Evolutionary conservation across 2,329 filamentous ascomycete genomes (phyloP).

Genomic region (Aureobasidium sp.): DNA sequence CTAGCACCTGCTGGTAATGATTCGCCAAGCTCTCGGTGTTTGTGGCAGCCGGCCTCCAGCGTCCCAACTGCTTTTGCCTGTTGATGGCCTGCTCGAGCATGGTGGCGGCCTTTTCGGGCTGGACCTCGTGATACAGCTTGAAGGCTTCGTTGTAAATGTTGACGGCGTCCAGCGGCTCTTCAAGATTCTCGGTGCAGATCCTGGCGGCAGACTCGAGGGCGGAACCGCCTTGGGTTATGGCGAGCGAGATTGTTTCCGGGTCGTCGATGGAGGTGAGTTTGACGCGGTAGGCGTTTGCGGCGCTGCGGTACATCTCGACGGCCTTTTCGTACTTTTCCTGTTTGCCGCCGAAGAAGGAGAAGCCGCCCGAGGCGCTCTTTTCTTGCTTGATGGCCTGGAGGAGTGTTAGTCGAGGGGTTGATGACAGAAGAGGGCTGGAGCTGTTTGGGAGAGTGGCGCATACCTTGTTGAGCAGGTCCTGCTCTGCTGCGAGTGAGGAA

Average conservation of each 20-base stretch:
- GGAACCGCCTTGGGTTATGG: conserved; percentile 64
- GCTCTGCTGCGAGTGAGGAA: conserved; percentile 11
- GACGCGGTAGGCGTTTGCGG: conserved; percentile 67
- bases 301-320: conserved; percentile 78
- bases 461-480: conserved; percentile 14
- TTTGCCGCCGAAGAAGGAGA: conserved; percentile 80
- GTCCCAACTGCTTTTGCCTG: conserved; percentile 83
- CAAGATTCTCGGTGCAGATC: conserved; percentile 72
- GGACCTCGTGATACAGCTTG: conserved; percentile 85
- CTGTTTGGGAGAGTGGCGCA: neutral
- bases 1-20: conserved; percentile 73
- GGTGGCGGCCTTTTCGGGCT: conserved; percentile 73
- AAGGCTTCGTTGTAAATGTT: conserved; percentile 85
- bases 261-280: conserved; percentile 9
- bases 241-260: neutral
- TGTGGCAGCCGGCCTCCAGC: conserved; percentile 82
- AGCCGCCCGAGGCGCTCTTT: conserved; percentile 67
- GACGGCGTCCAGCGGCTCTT: conserved; percentile 86
- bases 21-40: conserved; percentile 87
- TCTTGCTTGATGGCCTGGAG: conserved; percentile 78
- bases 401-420: neutral
- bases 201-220: conserved; percentile 79
- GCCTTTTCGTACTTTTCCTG: conserved; percentile 87
- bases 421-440: too few relatives aligned
- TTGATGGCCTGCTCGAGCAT: conserved; percentile 73